Evolutionary conservation across 2,329 filamentous ascomycete species (phyloP).

Genomic region (Thelonectria blattea): DNA sequence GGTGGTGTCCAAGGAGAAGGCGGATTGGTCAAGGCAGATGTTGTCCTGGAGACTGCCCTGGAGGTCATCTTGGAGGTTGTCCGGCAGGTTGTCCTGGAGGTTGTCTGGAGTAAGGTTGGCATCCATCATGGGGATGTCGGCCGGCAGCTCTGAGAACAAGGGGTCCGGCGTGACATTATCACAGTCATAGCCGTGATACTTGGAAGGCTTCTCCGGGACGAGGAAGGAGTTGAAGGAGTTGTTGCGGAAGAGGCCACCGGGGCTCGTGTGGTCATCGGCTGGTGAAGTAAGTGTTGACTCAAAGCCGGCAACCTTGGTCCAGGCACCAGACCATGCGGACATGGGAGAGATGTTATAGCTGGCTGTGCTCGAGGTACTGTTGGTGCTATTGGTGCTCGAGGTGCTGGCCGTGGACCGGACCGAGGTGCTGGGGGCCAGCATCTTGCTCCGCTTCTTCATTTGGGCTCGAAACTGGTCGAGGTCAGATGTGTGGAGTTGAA

Average conservation of each 20-base stretch:
- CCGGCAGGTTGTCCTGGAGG: conserved; percentile 34
- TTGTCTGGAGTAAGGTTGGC: conserved; percentile 40
- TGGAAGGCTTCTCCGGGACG: conserved; percentile 29
- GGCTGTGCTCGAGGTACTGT: conserved; percentile 45
- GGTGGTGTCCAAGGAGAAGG: conserved; percentile 45
- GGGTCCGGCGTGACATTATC: conserved; percentile 39
- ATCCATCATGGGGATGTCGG: conserved; percentile 47
- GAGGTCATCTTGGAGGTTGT: conserved; percentile 20
- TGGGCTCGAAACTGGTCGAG: conserved; percentile 42
- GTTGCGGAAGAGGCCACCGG: conserved; percentile 39
- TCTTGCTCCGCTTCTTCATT: conserved; percentile 46
- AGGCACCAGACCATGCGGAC: conserved; percentile 50
- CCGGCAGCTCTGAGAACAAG: conserved; percentile 51
- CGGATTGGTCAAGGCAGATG: conserved; percentile 41
- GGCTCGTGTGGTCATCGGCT: conserved; percentile 47
- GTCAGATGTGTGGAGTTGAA: conserved; percentile 48
- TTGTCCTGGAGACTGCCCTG: no score
- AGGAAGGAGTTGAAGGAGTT: conserved; percentile 36
- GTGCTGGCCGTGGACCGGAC: conserved; percentile 52
- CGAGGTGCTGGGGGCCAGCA: conserved; percentile 55
- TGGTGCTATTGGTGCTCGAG: conserved; percentile 48
- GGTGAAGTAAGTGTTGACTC: conserved; percentile 56
- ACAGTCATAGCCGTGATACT: conserved; percentile 35
- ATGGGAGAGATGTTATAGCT: conserved; percentile 55
- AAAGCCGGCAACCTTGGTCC: conserved; percentile 48